Conservation (phyloP, 139 green algal species). For the Chloropicon primus region DNA sequence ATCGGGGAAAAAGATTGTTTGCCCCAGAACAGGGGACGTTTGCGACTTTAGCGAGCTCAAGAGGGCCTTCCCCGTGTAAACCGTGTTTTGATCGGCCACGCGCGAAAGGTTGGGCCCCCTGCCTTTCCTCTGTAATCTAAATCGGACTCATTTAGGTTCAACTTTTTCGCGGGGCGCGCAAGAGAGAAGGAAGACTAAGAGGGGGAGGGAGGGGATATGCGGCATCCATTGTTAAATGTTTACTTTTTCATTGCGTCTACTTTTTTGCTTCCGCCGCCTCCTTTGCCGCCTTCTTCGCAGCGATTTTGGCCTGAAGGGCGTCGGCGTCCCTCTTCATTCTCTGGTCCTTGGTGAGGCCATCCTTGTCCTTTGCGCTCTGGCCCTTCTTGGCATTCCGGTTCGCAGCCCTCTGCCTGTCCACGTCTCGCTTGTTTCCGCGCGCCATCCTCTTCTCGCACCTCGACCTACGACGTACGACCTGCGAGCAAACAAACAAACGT, state of each 20-base stretch:
- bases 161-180: too few relatives aligned
- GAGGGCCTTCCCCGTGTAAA: slow-evolving; percentile 35
- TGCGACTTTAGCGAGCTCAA: slow-evolving; percentile 33
- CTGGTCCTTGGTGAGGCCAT: neutral
- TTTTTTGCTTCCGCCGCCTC: neutral
- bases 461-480: too few relatives aligned
- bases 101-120: too few relatives aligned
- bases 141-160: too few relatives aligned
- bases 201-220: too few relatives aligned
- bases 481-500: too few relatives aligned
- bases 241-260: too few relatives aligned
- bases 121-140: neutral
- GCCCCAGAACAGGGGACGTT: slow-evolving; percentile 11
- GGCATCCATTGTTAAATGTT: too few relatives aligned
- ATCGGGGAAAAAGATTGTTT: slow-evolving; percentile 25
- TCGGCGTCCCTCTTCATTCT: neutral
- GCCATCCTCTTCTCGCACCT: too few relatives aligned
- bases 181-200: too few relatives aligned
- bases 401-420: neutral
- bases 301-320: neutral
- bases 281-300: neutral
- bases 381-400: neutral
- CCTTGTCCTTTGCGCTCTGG: neutral
- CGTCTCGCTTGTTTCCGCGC: neutral
- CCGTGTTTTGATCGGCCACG: too few relatives aligned